Percentiles rank a stretch among this genome's conserved stretches.
These are phyloP conservation scores for Ceratonia siliqua DNA, from an alignment of 306 rosid species.

Conservation along the genomic window DNA sequence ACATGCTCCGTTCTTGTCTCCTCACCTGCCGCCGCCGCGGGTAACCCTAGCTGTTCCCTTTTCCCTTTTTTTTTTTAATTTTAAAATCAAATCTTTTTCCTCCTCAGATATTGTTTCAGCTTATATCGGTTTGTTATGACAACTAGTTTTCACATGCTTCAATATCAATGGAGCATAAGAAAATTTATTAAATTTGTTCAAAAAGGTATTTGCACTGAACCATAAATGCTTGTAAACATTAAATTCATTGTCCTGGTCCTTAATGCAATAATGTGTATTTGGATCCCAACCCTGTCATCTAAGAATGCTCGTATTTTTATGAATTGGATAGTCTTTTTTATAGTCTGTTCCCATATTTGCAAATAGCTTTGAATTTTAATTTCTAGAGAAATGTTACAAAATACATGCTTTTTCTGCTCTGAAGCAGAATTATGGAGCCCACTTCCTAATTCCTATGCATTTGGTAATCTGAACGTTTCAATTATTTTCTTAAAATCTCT, in stretches of 20 bases:
- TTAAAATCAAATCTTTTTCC: too few relatives aligned
- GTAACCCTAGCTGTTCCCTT: constrained; percentile 3
- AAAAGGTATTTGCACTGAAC: background rate
- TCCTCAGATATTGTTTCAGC: too few relatives aligned
- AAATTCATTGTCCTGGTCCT: background rate
- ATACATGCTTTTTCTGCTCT: background rate
- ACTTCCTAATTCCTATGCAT: background rate
- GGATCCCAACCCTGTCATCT: background rate
- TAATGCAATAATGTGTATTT: background rate
- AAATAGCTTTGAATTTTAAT: too few relatives aligned
- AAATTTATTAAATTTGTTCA: background rate
- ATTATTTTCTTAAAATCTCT: background rate
- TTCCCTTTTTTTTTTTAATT: background rate
- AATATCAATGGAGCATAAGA: background rate
- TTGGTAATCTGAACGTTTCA: background rate
- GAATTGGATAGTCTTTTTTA: background rate
- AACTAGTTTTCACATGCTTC: background rate
- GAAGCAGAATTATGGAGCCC: background rate
- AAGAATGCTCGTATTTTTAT: background rate
- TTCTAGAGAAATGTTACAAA: too few relatives aligned
- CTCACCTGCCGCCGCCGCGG: background rate
- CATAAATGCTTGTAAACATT: background rate
- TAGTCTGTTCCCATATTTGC: background rate
- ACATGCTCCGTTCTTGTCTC: constrained; percentile 10
- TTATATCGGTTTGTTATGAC: background rate